These are phyloP conservation scores for Kodamaea sagamina DNA, from an alignment of 805 yeast species.

Conservation along the genomic window DNA sequence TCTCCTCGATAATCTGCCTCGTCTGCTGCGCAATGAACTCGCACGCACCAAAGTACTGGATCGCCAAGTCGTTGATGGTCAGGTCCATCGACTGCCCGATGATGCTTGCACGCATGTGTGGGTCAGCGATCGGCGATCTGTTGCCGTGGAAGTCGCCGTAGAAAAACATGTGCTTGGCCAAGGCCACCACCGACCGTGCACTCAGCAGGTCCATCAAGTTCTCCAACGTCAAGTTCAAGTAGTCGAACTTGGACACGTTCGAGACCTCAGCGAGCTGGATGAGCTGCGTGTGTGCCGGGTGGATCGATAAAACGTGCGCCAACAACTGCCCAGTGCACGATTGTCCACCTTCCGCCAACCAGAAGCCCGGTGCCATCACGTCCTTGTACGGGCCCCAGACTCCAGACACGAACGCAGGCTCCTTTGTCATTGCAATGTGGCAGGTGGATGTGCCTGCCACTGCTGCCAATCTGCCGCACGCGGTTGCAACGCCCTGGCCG, in stretches of 20 bases:
- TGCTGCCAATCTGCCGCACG: conserved; percentile 89
- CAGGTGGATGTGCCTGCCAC: conserved; percentile 99
- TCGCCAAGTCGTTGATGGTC: conserved; percentile 79
- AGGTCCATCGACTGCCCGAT: conserved; percentile 92
- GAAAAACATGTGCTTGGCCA: conserved; percentile 84
- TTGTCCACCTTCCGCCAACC: conserved; percentile 99
- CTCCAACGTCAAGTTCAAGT: conserved; percentile 74
- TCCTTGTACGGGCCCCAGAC: conserved; percentile 99
- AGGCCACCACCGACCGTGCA: conserved; percentile 70
- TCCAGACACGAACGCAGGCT: conserved; percentile 89
- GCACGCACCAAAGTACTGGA: conserved; percentile 88
- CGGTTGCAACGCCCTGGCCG: conserved; percentile 48
- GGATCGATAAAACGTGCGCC: conserved; percentile 83
- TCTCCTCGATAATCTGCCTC: conserved; percentile 85
- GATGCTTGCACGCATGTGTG: conserved; percentile 86
- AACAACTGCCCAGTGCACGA: conserved; percentile 93
- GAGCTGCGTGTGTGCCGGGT: conserved; percentile 82
- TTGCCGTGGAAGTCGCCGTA: conserved; percentile 98
- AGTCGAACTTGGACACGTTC: conserved; percentile 76
- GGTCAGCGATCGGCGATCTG: conserved; percentile 96
- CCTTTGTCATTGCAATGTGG: conserved; percentile 82
- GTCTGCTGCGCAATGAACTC: conserved; percentile 98
- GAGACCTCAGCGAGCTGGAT: conserved; percentile 66
- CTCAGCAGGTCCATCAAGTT: conserved; percentile 55
- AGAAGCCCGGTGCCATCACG: conserved; percentile 82